Percentiles rank a stretch among this genome's conserved stretches.
Conservation (phyloP, 164 flowering plant genomes). For the Stephania cephalantha region DNA sequence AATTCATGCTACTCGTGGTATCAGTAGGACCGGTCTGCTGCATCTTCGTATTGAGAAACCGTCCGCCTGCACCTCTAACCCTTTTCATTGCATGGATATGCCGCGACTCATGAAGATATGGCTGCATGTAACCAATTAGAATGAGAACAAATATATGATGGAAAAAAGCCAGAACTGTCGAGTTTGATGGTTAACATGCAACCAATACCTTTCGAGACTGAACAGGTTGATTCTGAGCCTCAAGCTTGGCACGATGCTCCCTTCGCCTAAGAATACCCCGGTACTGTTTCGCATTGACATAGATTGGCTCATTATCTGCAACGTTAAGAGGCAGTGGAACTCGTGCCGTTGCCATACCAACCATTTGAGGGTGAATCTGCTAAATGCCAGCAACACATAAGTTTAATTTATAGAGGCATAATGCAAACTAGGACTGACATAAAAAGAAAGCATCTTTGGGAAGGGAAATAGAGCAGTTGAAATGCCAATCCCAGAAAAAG, state of each 20-base stretch:
- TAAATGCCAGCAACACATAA: slow-evolving; percentile 4
- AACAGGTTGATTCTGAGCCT: slow-evolving; percentile 71
- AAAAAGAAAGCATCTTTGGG: neutral
- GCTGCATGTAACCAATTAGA: slow-evolving; percentile 32
- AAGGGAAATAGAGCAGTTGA: neutral
- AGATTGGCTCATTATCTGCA: slow-evolving; percentile 73
- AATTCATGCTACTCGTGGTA: slow-evolving; percentile 4
- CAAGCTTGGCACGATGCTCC: slow-evolving; percentile 73
- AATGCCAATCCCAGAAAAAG: neutral
- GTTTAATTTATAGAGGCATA: neutral
- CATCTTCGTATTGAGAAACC: slow-evolving; percentile 60
- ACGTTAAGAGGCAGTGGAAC: slow-evolving; percentile 62
- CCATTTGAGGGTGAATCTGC: slow-evolving; percentile 52
- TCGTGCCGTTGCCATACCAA: slow-evolving; percentile 46
- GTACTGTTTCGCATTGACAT: slow-evolving; percentile 82
- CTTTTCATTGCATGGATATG: slow-evolving; percentile 77
- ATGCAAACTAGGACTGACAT: neutral
- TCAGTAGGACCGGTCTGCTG: slow-evolving; percentile 23
- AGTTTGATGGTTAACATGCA: too few relatives aligned
- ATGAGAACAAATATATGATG: neutral
- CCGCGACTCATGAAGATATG: slow-evolving; percentile 84
- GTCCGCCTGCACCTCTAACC: slow-evolving; percentile 82
- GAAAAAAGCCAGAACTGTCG: too few relatives aligned
- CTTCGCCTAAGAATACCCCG: slow-evolving; percentile 73
- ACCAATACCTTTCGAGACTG: slow-evolving; percentile 54